A percentile compares a stretch with the other conserved stretches of the same genome.
Evolutionary conservation across 148 eudicot genomes (phyloP).

Genomic region (Nepenthes gracilis): DNA sequence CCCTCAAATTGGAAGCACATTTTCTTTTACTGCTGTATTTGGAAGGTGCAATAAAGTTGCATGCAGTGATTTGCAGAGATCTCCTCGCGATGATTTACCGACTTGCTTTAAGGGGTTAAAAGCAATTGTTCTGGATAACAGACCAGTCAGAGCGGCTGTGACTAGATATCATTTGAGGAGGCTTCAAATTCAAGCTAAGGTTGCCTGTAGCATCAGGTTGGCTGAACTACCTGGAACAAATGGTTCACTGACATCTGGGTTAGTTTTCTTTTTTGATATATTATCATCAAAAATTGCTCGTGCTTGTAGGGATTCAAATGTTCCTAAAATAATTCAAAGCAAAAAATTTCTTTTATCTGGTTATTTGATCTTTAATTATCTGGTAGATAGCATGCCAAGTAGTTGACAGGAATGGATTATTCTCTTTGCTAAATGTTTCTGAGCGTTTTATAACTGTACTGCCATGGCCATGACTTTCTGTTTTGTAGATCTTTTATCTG

Average conservation of each 20-base stretch:
- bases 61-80: conserved; percentile 16
- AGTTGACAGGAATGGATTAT: no score
- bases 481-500: no score
- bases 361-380: no score
- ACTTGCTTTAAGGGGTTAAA: conserved; percentile 37
- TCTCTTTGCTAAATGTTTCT: no score
- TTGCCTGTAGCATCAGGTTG: conserved; percentile 25
- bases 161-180: conserved; percentile 56
- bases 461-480: no score
- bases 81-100: conserved; percentile 26
- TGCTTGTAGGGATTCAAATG: neutral
- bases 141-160: conserved; percentile 48
- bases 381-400: no score
- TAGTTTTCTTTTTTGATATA: conserved; percentile 8
- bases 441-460: no score
- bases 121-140: conserved; percentile 43
- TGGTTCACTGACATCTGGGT: conserved; percentile 25
- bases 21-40: conserved; percentile 41
- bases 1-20: conserved; percentile 53
- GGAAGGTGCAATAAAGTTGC: conserved; percentile 22
- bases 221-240: conserved; percentile 16
- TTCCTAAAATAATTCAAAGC: no score
- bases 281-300: neutral
- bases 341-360: no score
- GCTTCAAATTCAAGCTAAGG: conserved; percentile 42